phyloP scores from a whole-genome alignment of 345 rosid species.

The Populus euphratica region DNA sequence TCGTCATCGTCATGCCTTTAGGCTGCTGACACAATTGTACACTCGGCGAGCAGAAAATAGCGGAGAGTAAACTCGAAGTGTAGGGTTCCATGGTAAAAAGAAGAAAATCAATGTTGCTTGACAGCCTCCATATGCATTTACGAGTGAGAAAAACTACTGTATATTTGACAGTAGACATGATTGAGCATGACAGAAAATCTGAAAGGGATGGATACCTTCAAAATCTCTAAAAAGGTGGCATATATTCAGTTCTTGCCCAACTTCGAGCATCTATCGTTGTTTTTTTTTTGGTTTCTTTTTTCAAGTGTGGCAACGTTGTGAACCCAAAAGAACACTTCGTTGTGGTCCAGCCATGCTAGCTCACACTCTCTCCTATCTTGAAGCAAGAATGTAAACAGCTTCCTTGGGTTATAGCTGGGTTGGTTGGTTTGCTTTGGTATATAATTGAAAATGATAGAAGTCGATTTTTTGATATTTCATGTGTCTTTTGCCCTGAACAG shows the following conservation, averaged over 20 bases:
- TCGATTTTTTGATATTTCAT: too few relatives aligned
- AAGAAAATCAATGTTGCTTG: too few relatives aligned
- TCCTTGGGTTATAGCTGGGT: too few relatives aligned
- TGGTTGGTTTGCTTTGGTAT: too few relatives aligned
- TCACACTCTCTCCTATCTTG: too few relatives aligned
- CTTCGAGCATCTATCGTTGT: neutral
- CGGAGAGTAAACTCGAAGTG: neutral
- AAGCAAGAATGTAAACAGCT: too few relatives aligned
- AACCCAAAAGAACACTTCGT: too few relatives aligned
- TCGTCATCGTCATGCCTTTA: too few relatives aligned
- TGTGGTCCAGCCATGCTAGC: neutral
- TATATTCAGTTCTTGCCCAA: neutral
- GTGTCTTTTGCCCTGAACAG: too few relatives aligned
- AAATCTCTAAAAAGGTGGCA: neutral
- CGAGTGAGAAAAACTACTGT: neutral
- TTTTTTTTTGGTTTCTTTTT: neutral
- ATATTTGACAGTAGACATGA: neutral
- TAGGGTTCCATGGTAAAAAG: too few relatives aligned
- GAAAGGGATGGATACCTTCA: neutral
- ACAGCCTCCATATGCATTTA: too few relatives aligned
- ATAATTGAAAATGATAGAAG: too few relatives aligned
- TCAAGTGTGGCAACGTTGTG: neutral
- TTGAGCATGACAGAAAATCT: neutral
- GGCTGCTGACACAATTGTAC: neutral
- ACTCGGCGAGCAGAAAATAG: neutral